A percentile compares a stretch with the other conserved stretches of the same genome.
phyloP scores from a whole-genome alignment of 495 filamentous ascomycete genomes.

The Oleoguttula mirabilis region DNA sequence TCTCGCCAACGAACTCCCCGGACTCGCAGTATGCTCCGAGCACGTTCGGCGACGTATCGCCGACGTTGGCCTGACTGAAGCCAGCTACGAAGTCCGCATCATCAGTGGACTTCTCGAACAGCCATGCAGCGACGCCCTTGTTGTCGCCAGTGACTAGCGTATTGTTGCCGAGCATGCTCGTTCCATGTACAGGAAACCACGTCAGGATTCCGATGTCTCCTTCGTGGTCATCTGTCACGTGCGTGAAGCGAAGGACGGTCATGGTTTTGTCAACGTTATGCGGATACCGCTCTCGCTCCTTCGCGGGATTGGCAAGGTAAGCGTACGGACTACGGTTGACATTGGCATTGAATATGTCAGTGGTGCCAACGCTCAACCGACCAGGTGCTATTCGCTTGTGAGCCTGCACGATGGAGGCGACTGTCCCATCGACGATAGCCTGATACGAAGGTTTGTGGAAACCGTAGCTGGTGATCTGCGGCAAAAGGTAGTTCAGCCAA shows the following conservation, averaged over 20 bases:
- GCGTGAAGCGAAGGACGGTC: conserved; percentile 70
- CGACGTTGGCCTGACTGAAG: conserved; percentile 90
- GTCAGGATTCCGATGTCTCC: conserved; percentile 71
- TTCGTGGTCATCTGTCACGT: conserved; percentile 44
- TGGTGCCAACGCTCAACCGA: conserved; percentile 57
- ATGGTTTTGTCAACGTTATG: conserved; percentile 75
- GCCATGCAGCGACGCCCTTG: conserved; percentile 81
- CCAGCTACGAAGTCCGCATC: conserved; percentile 70
- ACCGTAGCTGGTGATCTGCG: conserved; percentile 82
- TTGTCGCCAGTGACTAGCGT: conserved; percentile 88
- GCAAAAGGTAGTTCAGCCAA: conserved; percentile 92
- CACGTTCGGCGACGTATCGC: conserved; percentile 84
- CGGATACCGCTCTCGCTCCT: conserved; percentile 64
- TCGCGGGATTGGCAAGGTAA: conserved; percentile 77
- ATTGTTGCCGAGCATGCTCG: conserved; percentile 85
- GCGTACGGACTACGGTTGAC: conserved; percentile 83
- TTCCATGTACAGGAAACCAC: conserved; percentile 93
- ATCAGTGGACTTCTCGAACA: conserved; percentile 64
- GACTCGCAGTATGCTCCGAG: conserved; percentile 47
- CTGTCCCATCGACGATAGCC: conserved; percentile 78
- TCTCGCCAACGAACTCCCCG: conserved; percentile 22
- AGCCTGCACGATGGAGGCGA: conserved; percentile 68
- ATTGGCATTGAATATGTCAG: conserved; percentile 69
- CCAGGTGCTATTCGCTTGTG: conserved; percentile 65
- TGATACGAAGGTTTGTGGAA: conserved; percentile 83